Evolutionary conservation across 306 rosid genomes (phyloP), one percentile per base, ranked within the genome.

Genomic region (Pyrus bretschneideri): DNA sequence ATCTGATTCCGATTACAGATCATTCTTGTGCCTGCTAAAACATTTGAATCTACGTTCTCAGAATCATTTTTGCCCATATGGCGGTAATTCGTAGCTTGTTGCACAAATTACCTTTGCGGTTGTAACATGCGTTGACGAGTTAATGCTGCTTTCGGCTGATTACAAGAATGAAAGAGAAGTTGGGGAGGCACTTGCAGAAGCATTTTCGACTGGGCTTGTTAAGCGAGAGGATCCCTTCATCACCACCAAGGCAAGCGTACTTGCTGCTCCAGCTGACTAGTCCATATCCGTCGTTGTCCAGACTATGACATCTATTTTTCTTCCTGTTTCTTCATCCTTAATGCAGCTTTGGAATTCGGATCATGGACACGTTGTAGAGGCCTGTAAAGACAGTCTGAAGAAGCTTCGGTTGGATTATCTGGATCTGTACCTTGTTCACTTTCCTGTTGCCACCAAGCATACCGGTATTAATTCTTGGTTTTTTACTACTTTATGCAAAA

Each of bases 331-430:
- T 49, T 8, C 12, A 54, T 78, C 77, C 11, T 78, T 45, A 64
- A 67, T 87, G 85, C 90, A 92, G 97, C 96, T 95, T 70, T 92
- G 98, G 98, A 95, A 95, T 84, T 95, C 96, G 46, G 98, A 95
- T 84, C 98, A 95, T 70, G 97, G 97, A 58, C 95, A 90, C 23
- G 98, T 92, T 60, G 68, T 79, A 67, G 97, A 84, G 88, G 97
- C 98, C 14, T 92, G 97, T 61, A 88, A 95, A 77, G 92, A 95
- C 82, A 90, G 97, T 67, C 84, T 95, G 55, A 86, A 95, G 87
- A 95, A 92, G 83, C 96, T 95, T 82, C 87, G 78, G 75, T 78
- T 92, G 74, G 86, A 91, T 67, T 95, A 89, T 80, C 88, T 95
- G 78, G 97, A 95, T 85, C 76, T 95, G 2, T 92, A 95, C 78